Base-by-base conservation (phyloP, 257 asterid genomes). In the Leonotis leonurus region DNA sequence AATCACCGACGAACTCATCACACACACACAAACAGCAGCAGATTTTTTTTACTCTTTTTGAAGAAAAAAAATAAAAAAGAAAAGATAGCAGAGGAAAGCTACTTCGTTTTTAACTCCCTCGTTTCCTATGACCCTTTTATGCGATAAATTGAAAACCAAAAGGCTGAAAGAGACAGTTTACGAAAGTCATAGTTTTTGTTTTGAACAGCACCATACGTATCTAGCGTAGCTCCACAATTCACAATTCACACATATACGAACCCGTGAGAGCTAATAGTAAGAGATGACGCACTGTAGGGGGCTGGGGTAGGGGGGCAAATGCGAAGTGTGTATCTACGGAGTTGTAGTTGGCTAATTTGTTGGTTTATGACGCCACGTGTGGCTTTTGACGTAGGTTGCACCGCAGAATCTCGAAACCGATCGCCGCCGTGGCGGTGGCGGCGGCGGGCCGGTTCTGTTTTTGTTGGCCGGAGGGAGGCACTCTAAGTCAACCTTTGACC, bases 1-100 rank as follows among this genome's bases (percentile, higher is more conserved):
- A 30, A 77, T 82, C 64, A 73, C 24, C 49, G 73, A 44, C 59
- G 78, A 64, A 69, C 59, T 78, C 90, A 73, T 63, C 53, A 35
- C 46, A 22, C 17, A 21, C 55, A 4, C 70, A 18, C 37, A 44
- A 32, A 29, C 16, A 46, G 18, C n/a, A 33, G 11, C 32, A 36
- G 33, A 56, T 50, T 2, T 20, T 8, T 0, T 10, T 18, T 4
- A 29, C 17, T 18, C 16, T 3, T 12, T 12, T n/a, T n/a, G n/a
- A n/a, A n/a, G n/a, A n/a, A n/a, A 13, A 35, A 36, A 21, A 21
- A 57, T 1, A 12, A 5, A 13, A 17, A 56, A 37, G 20, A 1
- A 17, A 32, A 32, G 26, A 54, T 12, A 5, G 36, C 62, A 12
- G 54, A 13, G n/a, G 50, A 68, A 50, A 6, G 16, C 56, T 13